Evolutionary conservation across 768 basidiomycete species (phyloP).

Genomic region (Vishniacozyma victoriae): DNA sequence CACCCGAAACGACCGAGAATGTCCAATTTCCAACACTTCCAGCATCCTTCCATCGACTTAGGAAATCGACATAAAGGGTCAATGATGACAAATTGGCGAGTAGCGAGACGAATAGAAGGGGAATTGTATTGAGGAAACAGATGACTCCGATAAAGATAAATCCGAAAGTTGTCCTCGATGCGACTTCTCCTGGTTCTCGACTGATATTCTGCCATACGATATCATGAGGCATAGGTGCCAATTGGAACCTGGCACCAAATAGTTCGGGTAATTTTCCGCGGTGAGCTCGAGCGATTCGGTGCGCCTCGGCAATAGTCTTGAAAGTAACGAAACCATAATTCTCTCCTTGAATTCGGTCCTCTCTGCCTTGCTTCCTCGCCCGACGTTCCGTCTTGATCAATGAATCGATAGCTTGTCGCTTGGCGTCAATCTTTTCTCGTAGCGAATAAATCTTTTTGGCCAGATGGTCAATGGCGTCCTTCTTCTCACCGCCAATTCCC

Average conservation of each 20-base stretch:
- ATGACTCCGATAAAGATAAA: slow-evolving; percentile 68
- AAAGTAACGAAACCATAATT: slow-evolving; percentile 56
- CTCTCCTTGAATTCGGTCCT: slow-evolving; percentile 54
- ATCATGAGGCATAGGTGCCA: slow-evolving; percentile 47
- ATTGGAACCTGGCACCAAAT: slow-evolving; percentile 40
- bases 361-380: slow-evolving; percentile 52
- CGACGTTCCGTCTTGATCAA: slow-evolving; percentile 53
- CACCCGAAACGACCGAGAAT: slow-evolving; percentile 85
- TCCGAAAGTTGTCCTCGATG: slow-evolving; percentile 66
- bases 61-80: slow-evolving; percentile 62
- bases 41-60: slow-evolving; percentile 62
- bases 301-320: slow-evolving; percentile 47
- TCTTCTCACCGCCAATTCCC: slow-evolving; percentile 75
- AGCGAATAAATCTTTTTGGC: slow-evolving; percentile 48
- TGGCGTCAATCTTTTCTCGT: slow-evolving; percentile 56
- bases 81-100: slow-evolving; percentile 83
- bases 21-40: slow-evolving; percentile 53
- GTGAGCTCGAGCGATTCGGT: slow-evolving; percentile 46
- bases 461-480: slow-evolving; percentile 89
- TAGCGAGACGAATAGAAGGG: slow-evolving; percentile 80
- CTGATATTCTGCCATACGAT: slow-evolving; percentile 82
- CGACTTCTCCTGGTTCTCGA: slow-evolving; percentile 60
- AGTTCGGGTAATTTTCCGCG: slow-evolving; percentile 44
- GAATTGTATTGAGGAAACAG: slow-evolving; percentile 92
- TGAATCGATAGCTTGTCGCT: slow-evolving; percentile 50